phyloP scores from a whole-genome alignment of 2,329 filamentous ascomycete species.

The Arthrobotrys musiformis region DNA sequence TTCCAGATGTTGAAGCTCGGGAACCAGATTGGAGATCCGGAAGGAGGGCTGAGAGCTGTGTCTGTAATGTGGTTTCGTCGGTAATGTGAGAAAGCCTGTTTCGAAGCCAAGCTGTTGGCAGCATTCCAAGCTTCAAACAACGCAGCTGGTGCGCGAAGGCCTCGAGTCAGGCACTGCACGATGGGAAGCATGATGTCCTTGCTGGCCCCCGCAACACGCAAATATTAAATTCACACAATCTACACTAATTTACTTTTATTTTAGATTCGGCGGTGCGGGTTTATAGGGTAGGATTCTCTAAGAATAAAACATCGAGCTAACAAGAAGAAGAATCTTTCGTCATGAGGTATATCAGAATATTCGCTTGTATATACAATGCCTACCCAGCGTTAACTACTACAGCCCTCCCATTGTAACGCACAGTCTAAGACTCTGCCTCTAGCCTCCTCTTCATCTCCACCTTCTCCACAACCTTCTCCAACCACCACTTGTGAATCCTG shows the following conservation, averaged over 20 bases:
- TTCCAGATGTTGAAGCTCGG: background rate
- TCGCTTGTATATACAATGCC: background rate
- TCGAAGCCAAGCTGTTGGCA: conserved; percentile 41
- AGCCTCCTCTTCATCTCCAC: conserved; percentile 58
- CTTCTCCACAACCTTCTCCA: conserved; percentile 73
- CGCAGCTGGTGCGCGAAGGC: background rate
- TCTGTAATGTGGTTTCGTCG: background rate
- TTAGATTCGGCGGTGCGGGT: background rate
- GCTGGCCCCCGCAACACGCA: background rate
- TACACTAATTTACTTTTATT: background rate
- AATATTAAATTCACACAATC: no score
- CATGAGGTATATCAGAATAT: no score
- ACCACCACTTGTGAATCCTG: conserved; percentile 93
- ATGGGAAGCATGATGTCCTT: no score
- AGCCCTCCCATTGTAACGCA: background rate
- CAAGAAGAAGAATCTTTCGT: background rate
- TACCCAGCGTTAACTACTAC: background rate
- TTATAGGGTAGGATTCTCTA: background rate
- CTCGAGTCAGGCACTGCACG: no score
- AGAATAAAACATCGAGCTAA: background rate
- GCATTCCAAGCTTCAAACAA: conserved; percentile 33
- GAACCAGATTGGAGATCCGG: background rate
- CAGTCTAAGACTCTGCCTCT: conserved; percentile 32
- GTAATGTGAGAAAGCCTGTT: conserved; percentile 3
- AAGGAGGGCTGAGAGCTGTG: background rate